These are phyloP conservation scores for Daedaleopsis nitida DNA, from an alignment of 768 basidiomycete genomes.

Conservation along the genomic window DNA sequence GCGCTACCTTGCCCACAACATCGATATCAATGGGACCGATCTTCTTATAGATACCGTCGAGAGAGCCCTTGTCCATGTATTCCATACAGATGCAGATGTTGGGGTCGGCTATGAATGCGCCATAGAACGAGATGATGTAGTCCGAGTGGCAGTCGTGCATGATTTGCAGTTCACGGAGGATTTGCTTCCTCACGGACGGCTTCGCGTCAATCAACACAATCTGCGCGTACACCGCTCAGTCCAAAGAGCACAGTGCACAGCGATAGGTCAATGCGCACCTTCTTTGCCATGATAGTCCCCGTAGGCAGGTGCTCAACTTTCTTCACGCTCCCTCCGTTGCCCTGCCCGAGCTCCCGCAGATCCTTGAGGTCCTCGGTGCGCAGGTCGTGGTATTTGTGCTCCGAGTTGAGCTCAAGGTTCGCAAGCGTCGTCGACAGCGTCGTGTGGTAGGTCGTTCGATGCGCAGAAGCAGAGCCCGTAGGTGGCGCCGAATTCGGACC, in stretches of 20 bases:
- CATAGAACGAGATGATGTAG: conserved; percentile 96
- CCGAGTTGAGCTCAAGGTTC: conserved; percentile 81
- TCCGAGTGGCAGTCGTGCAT: conserved; percentile 96
- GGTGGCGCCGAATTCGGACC: conserved; percentile 55
- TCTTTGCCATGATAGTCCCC: conserved; percentile 95
- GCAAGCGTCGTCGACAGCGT: conserved; percentile 84
- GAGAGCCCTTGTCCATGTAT: conserved; percentile 89
- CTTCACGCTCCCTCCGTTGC: conserved; percentile 97
- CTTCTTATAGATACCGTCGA: conserved; percentile 95
- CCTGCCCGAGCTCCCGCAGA: conserved; percentile 88
- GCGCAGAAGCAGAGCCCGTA: conserved; percentile 51
- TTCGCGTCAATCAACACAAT: conserved; percentile 97
- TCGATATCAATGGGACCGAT: conserved; percentile 93
- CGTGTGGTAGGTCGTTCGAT: conserved; percentile 75
- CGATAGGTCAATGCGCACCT: conserved; percentile 55
- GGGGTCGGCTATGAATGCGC: conserved; percentile 94
- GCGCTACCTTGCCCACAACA: conserved; percentile 90
- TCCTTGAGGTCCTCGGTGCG: conserved; percentile 90
- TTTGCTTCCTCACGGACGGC: conserved; percentile 95
- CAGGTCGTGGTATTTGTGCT: conserved; percentile 79
- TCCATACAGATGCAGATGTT: conserved; percentile 99
- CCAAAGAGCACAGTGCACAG: neutral
- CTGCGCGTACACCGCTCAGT: conserved; percentile 39
- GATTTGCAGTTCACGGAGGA: conserved; percentile 95
- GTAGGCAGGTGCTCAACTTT: conserved; percentile 93